Base-by-base conservation (phyloP, 2,329 filamentous ascomycete species). In the Nigrograna mackinnonii region DNA sequence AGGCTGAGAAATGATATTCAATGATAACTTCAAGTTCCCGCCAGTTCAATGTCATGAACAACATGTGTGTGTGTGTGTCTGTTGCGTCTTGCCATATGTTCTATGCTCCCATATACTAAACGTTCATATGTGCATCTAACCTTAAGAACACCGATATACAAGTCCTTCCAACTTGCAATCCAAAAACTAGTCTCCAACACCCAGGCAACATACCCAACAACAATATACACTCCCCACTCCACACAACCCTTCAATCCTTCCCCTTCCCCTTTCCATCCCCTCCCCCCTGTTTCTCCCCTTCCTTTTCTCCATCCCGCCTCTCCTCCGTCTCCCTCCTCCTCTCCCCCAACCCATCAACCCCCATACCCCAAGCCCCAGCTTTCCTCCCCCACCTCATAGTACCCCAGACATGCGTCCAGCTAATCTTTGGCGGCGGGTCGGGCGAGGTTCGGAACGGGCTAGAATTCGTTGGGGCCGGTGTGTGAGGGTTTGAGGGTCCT, bases 371-470 rank as follows among this genome's bases (percentile, higher is more conserved):
- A 35, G 69, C 66, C 3, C 77, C 77, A 32, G 77, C 77, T 51
- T 70, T 75, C 65, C 69, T 76, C 2, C 77, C 78, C 77, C 77
- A 80, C 43, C 61, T 71, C 57, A 74, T 65, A 49, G 75, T 77
- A 0, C 77, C 76, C 78, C 77, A 80, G 32, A 74, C 70, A 70
- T 82, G 79, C 49, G 69, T 72, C 70, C 69, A 76, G 13, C 66
- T 64, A 47, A 82, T 75, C 58, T 73, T 77, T 1, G 77, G 77
- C 40, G 78, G 75, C 31, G 73, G 62, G 39, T 76, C 72, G 20
- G 50, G 47, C 37, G 59, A 55, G 19, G 68, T 74, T 14, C 74
- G 58, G 39, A 77, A 78, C 6, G 75, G 74, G 52, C 71, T 76
- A 6, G 68, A 68, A 55, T 75, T 64, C 35, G 57, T 62, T 46